Percentiles rank a stretch among this genome's conserved stretches.
phyloP scores from a whole-genome alignment of 2,329 filamentous ascomycete genomes.

The Diplocarpon mali region DNA sequence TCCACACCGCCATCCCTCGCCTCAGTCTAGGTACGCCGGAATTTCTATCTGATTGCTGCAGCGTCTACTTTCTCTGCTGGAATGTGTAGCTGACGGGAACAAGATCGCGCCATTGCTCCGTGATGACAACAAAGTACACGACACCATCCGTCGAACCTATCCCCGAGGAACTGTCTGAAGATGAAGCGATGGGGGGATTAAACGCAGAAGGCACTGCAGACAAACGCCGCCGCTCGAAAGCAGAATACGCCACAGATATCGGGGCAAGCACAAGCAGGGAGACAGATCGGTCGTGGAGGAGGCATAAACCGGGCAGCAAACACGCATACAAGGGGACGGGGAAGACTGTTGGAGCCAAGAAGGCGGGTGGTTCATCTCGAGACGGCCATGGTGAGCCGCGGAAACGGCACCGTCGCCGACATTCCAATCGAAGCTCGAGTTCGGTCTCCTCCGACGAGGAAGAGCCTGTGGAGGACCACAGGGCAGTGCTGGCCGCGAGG shows the following conservation, averaged over 20 bases:
- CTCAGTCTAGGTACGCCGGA: slow-evolving; percentile 3
- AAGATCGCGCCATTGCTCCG: slow-evolving; percentile 3
- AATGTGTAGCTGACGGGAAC: slow-evolving; percentile 2
- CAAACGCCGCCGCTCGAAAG: slow-evolving; percentile 5
- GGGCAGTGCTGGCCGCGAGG: slow-evolving; percentile 18
- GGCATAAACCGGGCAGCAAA: slow-evolving; percentile 15
- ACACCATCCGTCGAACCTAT: slow-evolving; percentile 22
- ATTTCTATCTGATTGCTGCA: neutral
- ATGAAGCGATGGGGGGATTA: slow-evolving; percentile 18
- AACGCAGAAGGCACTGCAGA: slow-evolving; percentile 10
- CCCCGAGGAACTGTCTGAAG: slow-evolving; percentile 20
- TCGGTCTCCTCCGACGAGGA: slow-evolving; percentile 21
- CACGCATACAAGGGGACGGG: slow-evolving; percentile 13
- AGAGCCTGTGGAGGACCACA: slow-evolving; percentile 18
- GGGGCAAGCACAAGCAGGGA: slow-evolving; percentile 15
- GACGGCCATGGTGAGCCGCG: slow-evolving; percentile 12
- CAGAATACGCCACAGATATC: slow-evolving; percentile 14
- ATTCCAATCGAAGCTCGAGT: slow-evolving; percentile 14
- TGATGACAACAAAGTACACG: slow-evolving; percentile 23
- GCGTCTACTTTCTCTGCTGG: slow-evolving; percentile 12
- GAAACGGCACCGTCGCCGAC: slow-evolving; percentile 12
- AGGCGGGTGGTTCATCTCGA: slow-evolving; percentile 10
- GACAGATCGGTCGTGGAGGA: slow-evolving; percentile 12
- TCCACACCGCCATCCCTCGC: slow-evolving; percentile 16
- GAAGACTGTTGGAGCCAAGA: slow-evolving; percentile 15